Evolutionary conservation across 2,329 filamentous ascomycete species (phyloP).

Genomic region (Penicillium sp.): DNA sequence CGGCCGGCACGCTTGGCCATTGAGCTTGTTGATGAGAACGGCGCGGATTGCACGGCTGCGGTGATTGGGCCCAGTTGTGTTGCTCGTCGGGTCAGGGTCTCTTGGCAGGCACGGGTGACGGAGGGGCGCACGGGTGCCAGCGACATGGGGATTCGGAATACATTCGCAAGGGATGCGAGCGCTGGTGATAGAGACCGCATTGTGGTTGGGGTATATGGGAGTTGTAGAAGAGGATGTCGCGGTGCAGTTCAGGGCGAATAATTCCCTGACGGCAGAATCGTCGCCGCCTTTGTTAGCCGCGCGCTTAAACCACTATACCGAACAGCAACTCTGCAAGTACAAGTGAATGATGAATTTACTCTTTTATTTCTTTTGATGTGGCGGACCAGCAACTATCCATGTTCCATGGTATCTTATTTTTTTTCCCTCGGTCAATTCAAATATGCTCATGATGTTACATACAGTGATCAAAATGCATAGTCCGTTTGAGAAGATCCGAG

Average conservation of each 20-base stretch:
- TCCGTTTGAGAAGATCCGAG: not conserved
- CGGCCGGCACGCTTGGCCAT: constrained; percentile 42
- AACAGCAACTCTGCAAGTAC: not conserved
- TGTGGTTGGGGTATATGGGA: constrained; percentile 20
- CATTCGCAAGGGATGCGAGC: constrained; percentile 47
- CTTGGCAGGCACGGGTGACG: constrained; percentile 23
- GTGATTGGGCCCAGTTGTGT: constrained; percentile 22
- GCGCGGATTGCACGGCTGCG: constrained; percentile 22
- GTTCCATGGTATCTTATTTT: not conserved
- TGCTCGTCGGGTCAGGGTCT: constrained; percentile 20
- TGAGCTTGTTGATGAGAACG: constrained; percentile 43
- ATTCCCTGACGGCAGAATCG: constrained; percentile 28
- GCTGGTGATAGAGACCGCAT: constrained; percentile 42
- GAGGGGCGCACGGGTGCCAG: constrained; percentile 30
- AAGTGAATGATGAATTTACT: not conserved
- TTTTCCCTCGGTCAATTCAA: not conserved
- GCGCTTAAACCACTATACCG: constrained; percentile 16
- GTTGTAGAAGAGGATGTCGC: constrained; percentile 16
- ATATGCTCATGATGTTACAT: not conserved
- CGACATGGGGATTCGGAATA: constrained; percentile 45
- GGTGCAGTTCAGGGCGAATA: constrained; percentile 20
- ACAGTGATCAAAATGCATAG: not conserved
- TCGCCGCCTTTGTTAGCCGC: constrained; percentile 24
- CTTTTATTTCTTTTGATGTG: not conserved
- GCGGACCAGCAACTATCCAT: not conserved